Conservation (phyloP, 2,329 filamentous ascomycete genomes). For the Aspergillus pseudoterreus region DNA sequence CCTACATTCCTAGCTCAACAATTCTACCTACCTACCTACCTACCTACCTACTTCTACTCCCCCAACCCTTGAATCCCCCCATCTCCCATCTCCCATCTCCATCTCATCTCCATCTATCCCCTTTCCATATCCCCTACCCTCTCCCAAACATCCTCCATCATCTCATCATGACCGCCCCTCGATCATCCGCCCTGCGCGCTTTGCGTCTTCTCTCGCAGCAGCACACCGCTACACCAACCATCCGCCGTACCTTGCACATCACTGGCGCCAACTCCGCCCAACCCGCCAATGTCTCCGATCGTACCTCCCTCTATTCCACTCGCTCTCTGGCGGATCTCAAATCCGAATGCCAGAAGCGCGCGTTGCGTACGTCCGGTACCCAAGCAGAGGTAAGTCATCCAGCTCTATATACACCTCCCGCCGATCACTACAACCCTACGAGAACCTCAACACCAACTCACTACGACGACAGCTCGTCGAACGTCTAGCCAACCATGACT, state of each 20-base stretch:
- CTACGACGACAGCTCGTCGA: conserved; percentile 42
- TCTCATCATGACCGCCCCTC: conserved; percentile 41
- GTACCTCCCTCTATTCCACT: conserved; percentile 49
- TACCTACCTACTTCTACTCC: too few species aligned
- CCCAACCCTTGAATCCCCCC: background rate
- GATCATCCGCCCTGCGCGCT: conserved; percentile 43
- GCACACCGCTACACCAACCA: conserved; percentile 26
- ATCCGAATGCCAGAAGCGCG: conserved; percentile 49
- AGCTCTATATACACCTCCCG: background rate
- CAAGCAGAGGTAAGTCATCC: conserved; percentile 46
- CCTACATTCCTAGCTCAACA: too few species aligned
- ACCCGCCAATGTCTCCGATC: conserved; percentile 48
- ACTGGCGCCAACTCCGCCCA: conserved; percentile 57
- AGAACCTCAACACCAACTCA: too few species aligned
- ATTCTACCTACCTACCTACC: too few species aligned
- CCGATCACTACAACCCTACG: background rate
- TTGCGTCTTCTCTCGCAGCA: conserved; percentile 42
- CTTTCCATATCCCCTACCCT: background rate
- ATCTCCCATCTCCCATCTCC: background rate
- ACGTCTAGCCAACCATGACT: conserved; percentile 52
- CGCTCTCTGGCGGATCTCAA: conserved; percentile 50
- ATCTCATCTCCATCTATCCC: background rate
- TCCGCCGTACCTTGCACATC: conserved; percentile 55
- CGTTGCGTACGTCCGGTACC: conserved; percentile 44
- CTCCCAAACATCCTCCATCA: background rate